Base-by-base conservation (phyloP, 257 asterid species). In the Rauvolfia tetraphylla region DNA sequence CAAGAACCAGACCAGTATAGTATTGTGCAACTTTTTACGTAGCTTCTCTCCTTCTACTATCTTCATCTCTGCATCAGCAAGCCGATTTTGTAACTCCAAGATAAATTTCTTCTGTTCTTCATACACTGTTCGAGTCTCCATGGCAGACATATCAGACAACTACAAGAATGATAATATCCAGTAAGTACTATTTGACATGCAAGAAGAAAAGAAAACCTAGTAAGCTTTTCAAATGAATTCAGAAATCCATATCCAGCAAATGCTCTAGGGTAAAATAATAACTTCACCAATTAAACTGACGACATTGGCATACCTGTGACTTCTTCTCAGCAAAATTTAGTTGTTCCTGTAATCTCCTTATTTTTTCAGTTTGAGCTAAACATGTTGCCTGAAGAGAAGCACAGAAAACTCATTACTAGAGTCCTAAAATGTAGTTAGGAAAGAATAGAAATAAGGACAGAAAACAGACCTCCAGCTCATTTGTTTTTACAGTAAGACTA, bases 11-110 rank as follows among this genome's bases (percentile, higher is more conserved):
- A 93, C 99, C 95, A 96, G 82, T 68, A 96, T 96, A 3, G 99
- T 93, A 85, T 96, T 96, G 63, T 96, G 99, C 70, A 93, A 79
- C 82, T 93, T 93, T 76, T 93, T 96, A 13, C 99, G 91, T n/a
- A 89, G 87, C 71, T 86, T 83, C 81, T 91, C 98, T 76, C 98
- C 98, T 83, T 93, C 99, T 8, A 88, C 79, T 74, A 93, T 87
- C 71, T 93, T 93, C 31, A 63, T 59, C 71, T 96, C 99, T 23
- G 99, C 96, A 39, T 91, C 97, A 58, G 89, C 89, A 29, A 96
- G 88, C 20, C 96, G 97, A 73, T 36, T 84, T 46, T 86, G 88
- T 67, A 96, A 76, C 72, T 93, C 93, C 69, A 38, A 33, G 33
- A 90, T 86, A 46, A 83, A 62, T 53, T 82, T 73, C 71, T 87